phyloP scores from a whole-genome alignment of 1,284 basidiomycete species.

The Rhizoctonia solani region DNA sequence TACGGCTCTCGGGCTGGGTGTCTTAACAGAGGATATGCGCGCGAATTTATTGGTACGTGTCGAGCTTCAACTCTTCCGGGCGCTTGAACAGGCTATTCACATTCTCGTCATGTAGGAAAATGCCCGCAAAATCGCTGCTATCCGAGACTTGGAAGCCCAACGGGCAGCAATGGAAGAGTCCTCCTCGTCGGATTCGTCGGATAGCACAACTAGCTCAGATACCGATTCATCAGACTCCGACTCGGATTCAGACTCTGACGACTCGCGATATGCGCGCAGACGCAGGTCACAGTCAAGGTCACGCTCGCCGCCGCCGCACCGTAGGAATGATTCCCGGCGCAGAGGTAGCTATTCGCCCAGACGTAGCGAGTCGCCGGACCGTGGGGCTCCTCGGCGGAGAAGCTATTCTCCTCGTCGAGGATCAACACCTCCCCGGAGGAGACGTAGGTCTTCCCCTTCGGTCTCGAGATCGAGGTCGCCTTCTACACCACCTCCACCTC shows the following conservation, averaged over 20 bases:
- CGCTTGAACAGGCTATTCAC: conserved; percentile 14
- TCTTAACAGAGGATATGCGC: conserved; percentile 93
- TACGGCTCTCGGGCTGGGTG: conserved; percentile 90
- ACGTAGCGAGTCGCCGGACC: conserved; percentile 2
- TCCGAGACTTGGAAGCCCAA: conserved; percentile 89
- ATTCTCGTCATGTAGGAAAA: not conserved
- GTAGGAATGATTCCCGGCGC: conserved; percentile 40
- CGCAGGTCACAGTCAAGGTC: conserved; percentile 39
- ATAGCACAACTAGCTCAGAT: conserved; percentile 38
- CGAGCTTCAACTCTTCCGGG: conserved; percentile 23
- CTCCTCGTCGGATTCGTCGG: conserved; percentile 60
- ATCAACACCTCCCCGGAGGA: conserved; percentile 9
- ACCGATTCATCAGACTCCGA: conserved; percentile 51
- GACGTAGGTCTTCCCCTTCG: conserved; percentile 11
- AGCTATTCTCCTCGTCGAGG: conserved; percentile 28
- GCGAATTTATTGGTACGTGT: conserved; percentile 85
- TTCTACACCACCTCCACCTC: conserved; percentile 13
- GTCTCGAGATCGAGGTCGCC: conserved; percentile 20
- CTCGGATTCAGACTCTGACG: conserved; percentile 45
- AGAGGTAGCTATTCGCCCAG: conserved; percentile 20
- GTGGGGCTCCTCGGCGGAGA: conserved; percentile 31
- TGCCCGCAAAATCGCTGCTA: conserved; percentile 77
- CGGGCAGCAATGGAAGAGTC: conserved; percentile 79
- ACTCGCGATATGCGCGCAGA: conserved; percentile 39
- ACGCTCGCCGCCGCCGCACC: conserved; percentile 37